Evolutionary conservation across 768 basidiomycete genomes (phyloP).

Genomic region (Lactifluus volemus): DNA sequence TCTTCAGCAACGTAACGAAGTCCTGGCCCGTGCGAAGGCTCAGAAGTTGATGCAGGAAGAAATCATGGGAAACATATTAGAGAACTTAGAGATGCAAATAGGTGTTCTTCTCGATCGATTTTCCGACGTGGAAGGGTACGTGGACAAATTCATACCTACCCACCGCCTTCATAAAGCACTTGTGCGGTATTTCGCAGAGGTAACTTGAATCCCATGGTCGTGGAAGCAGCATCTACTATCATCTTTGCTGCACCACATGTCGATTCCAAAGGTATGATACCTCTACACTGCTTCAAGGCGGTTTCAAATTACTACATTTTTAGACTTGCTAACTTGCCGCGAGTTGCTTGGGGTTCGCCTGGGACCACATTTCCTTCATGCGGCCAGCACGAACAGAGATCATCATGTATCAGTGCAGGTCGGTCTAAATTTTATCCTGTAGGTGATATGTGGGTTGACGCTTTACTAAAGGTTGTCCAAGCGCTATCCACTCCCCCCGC

Average conservation of each 20-base stretch:
- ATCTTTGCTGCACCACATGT: constrained; percentile 51
- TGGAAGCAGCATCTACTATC: constrained; percentile 64
- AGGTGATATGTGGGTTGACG: not conserved
- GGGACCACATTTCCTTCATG: constrained; percentile 47
- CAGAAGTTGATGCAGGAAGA: constrained; percentile 60
- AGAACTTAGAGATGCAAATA: constrained; percentile 56
- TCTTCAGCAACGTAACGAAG: constrained; percentile 51
- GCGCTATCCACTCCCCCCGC: constrained; percentile 46
- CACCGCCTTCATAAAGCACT: not conserved
- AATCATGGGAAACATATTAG: constrained; percentile 49
- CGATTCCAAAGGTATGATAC: constrained; percentile 46
- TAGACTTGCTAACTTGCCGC: constrained; percentile 52
- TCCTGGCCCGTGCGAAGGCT: constrained; percentile 63
- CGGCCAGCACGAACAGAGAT: constrained; percentile 43
- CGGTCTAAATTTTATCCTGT: not conserved
- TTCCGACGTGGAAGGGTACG: constrained; percentile 47
- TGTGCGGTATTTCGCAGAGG: constrained; percentile 23
- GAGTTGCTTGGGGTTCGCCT: constrained; percentile 47
- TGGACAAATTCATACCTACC: not conserved
- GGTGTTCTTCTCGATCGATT: constrained; percentile 53
- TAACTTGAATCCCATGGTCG: constrained; percentile 40
- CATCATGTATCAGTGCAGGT: constrained; percentile 48
- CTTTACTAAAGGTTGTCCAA: constrained; percentile 36
- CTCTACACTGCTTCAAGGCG: not conserved
- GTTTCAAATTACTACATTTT: not conserved